Evolutionary conservation across 177 flowering plant species (phyloP).

Genomic region (Vitis hybrid): DNA sequence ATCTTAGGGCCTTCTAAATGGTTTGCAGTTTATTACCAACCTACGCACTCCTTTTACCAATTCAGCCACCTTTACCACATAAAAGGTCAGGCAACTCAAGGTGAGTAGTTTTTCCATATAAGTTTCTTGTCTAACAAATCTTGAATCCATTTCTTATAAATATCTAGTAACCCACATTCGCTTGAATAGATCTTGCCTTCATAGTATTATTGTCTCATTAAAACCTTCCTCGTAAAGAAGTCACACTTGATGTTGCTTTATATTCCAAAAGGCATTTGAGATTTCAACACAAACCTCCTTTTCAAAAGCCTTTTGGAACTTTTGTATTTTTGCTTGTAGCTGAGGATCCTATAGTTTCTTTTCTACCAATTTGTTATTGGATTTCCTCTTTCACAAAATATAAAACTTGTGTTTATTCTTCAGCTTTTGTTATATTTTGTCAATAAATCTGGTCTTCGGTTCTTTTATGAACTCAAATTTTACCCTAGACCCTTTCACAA

Average conservation of each 20-base stretch:
- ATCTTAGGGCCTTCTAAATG: background rate
- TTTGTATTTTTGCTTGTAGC: no score
- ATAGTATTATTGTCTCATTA: background rate
- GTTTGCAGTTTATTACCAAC: background rate
- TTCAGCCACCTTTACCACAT: background rate
- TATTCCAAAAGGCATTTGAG: background rate
- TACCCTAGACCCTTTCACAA: no score
- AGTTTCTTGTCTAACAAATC: background rate
- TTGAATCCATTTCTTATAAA: background rate
- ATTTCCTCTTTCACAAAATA: no score
- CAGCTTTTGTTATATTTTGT: background rate
- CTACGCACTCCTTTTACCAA: background rate
- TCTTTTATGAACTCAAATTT: background rate
- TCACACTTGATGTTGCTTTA: background rate
- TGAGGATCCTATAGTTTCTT: background rate
- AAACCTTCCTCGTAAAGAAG: background rate
- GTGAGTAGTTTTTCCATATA: background rate
- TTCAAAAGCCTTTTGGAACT: background rate
- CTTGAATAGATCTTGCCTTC: background rate
- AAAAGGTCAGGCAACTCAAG: background rate
- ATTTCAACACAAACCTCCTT: background rate
- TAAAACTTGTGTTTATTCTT: background rate
- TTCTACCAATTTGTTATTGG: no score
- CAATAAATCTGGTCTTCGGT: background rate
- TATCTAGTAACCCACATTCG: background rate